Evolutionary conservation across 495 filamentous ascomycete species (phyloP).

Genomic region (Halenospora varia): DNA sequence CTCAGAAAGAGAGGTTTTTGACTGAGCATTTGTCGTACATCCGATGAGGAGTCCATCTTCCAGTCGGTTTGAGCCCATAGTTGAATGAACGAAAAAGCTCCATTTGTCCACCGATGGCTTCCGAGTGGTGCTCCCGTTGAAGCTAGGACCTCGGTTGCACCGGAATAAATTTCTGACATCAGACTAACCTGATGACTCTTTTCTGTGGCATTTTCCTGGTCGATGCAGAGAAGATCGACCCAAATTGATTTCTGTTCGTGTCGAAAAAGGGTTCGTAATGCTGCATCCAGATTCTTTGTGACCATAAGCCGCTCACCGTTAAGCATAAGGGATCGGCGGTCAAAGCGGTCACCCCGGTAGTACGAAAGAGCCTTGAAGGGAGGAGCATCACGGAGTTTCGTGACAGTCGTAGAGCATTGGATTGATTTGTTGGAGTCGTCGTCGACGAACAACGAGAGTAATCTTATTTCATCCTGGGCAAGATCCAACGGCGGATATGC

Average conservation of each 20-base stretch:
- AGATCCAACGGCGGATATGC: not conserved
- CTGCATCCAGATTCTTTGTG: not conserved
- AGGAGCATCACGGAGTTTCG: not conserved
- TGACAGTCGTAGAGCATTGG: not conserved
- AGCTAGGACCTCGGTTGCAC: not conserved
- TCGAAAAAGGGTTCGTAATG: not conserved
- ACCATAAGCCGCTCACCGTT: not conserved
- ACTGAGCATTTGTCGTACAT: not conserved
- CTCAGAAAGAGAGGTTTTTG: not conserved
- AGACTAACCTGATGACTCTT: slow-evolving; percentile 19
- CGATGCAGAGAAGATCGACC: slow-evolving; percentile 29
- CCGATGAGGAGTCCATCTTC: not conserved
- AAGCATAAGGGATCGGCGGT: not conserved
- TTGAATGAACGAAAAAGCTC: not conserved
- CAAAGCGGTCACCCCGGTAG: not conserved
- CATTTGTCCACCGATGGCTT: not conserved
- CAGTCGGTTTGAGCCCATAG: not conserved
- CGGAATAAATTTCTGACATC: slow-evolving; percentile 23
- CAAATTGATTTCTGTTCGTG: slow-evolving; percentile 11
- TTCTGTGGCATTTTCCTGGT: slow-evolving; percentile 25
- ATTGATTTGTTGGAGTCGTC: not conserved
- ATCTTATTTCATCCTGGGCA: not conserved
- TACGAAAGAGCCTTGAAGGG: not conserved
- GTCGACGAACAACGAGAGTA: not conserved
- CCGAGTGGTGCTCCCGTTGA: not conserved